Percentiles rank a stretch among this genome's conserved stretches.
Evolutionary conservation across 2,329 filamentous ascomycete species (phyloP).

Genomic region (Verticillium isaacii): DNA sequence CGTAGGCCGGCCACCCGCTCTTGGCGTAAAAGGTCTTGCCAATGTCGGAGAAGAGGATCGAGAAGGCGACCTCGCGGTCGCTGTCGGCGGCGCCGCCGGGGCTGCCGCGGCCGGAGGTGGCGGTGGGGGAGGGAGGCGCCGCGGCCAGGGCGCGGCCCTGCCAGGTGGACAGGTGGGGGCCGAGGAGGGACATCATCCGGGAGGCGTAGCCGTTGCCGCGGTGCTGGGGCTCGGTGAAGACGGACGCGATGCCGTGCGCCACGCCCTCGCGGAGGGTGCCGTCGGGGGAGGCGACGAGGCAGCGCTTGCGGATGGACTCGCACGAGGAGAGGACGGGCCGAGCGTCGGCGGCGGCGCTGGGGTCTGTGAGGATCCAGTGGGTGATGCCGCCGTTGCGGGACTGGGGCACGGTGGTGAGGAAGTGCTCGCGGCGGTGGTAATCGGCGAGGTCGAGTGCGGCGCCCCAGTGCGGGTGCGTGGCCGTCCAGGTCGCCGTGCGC

Average conservation of each 20-base stretch:
- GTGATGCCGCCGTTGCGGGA: slow-evolving; percentile 54
- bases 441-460: slow-evolving; percentile 45
- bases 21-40: slow-evolving; percentile 76
- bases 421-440: slow-evolving; percentile 57
- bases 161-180: slow-evolving; percentile 32
- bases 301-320: slow-evolving; percentile 58
- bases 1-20: slow-evolving; percentile 71
- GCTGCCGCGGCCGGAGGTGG: background rate
- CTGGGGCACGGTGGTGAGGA: slow-evolving; percentile 53
- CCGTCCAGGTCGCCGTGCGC: slow-evolving; percentile 46
- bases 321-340: slow-evolving; percentile 58
- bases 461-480: slow-evolving; percentile 56
- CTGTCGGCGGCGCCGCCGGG: background rate
- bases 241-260: slow-evolving; percentile 72
- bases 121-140: slow-evolving; percentile 15
- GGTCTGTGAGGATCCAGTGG: slow-evolving; percentile 60
- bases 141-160: slow-evolving; percentile 19
- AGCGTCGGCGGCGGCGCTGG: slow-evolving; percentile 25
- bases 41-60: slow-evolving; percentile 81
- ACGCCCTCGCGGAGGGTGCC: slow-evolving; percentile 44
- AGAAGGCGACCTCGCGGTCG: slow-evolving; percentile 49
- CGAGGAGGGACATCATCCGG: slow-evolving; percentile 68
- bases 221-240: slow-evolving; percentile 67
- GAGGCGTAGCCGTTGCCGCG: slow-evolving; percentile 72
- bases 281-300: slow-evolving; percentile 36